phyloP scores from a whole-genome alignment of 208 protist genomes.

The Crithidia mellificae region DNA sequence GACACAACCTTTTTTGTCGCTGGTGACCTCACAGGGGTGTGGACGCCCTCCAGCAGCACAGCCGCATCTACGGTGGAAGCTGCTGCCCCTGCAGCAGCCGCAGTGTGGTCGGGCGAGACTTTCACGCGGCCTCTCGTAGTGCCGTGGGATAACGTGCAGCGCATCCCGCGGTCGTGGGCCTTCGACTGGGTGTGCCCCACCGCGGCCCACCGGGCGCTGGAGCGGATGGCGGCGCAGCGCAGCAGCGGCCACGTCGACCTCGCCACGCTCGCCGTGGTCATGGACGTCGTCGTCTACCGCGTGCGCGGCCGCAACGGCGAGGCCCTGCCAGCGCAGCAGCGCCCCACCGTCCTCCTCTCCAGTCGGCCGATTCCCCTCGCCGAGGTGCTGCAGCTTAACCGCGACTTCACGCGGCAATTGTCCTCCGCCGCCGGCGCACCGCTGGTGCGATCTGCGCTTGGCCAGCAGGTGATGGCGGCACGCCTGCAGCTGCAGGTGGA shows the following conservation, averaged over 20 bases:
- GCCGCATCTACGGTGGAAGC: not conserved
- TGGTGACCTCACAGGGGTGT: slow-evolving; percentile 71
- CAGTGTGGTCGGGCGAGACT: slow-evolving; percentile 19
- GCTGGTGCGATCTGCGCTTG: not conserved
- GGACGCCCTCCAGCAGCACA: slow-evolving; percentile 34
- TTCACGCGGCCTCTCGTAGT: slow-evolving; percentile 55
- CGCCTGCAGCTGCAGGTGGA: slow-evolving; percentile 51
- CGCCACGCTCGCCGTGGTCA: slow-evolving; percentile 36
- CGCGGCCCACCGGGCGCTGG: slow-evolving; percentile 44
- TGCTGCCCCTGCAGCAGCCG: not conserved
- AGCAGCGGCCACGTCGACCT: slow-evolving; percentile 6
- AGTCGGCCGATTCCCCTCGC: slow-evolving; percentile 43
- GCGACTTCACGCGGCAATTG: not conserved
- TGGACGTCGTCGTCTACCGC: slow-evolving; percentile 69
- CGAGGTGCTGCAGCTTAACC: slow-evolving; percentile 31
- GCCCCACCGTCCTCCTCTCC: slow-evolving; percentile 59
- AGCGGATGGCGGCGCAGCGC: slow-evolving; percentile 9
- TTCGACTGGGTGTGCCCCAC: slow-evolving; percentile 68
- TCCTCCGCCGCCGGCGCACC: not conserved
- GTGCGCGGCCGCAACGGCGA: slow-evolving; percentile 58
- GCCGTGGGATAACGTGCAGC: slow-evolving; percentile 44
- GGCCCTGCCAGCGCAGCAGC: slow-evolving; percentile 46
- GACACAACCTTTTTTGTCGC: slow-evolving; percentile 87
- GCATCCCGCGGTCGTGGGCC: slow-evolving; percentile 55
- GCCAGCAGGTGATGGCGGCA: slow-evolving; percentile 5